Conservation (phyloP, 768 basidiomycete species). For the Suillus occidentalis region DNA sequence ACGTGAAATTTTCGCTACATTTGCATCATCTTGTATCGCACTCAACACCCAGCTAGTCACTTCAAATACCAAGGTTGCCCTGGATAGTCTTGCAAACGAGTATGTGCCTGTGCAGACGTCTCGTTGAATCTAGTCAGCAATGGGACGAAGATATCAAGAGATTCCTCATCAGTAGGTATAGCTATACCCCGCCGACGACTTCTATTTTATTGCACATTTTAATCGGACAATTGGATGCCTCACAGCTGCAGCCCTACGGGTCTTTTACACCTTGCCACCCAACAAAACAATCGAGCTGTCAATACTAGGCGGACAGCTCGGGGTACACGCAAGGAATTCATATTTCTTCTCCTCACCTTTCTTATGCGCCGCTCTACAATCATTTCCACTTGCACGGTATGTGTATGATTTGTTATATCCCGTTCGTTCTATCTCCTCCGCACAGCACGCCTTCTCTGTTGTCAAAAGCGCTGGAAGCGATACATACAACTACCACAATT, state of each 20-base stretch:
- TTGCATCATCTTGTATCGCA: conserved; percentile 17
- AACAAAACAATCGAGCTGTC: conserved; percentile 15
- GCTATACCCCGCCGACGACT: conserved; percentile 16
- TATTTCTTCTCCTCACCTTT: background rate
- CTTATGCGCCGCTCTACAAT: conserved; percentile 9
- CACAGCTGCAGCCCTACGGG: conserved; percentile 12
- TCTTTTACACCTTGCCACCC: conserved; percentile 16
- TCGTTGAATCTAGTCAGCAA: conserved; percentile 16
- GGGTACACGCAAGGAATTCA: conserved; percentile 31
- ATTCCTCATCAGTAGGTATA: conserved; percentile 16
- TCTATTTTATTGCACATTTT: conserved; percentile 20
- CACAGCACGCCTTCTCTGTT: conserved; percentile 42
- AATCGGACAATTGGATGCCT: conserved; percentile 17
- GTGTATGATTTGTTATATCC: conserved; percentile 1
- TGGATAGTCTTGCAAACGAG: conserved; percentile 26
- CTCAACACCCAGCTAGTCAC: conserved; percentile 22
- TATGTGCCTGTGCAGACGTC: conserved; percentile 12
- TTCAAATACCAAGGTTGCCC: conserved; percentile 25
- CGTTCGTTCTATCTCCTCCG: background rate
- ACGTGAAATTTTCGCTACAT: background rate
- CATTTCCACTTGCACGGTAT: conserved; percentile 23
- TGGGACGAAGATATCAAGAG: conserved; percentile 12
- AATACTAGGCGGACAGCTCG: conserved; percentile 16
- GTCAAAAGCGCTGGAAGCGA: conserved; percentile 39
- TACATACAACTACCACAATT: conserved; percentile 43